Conservation (phyloP, 139 green algal genomes). For the Chlamydomonas schloesseri region DNA sequence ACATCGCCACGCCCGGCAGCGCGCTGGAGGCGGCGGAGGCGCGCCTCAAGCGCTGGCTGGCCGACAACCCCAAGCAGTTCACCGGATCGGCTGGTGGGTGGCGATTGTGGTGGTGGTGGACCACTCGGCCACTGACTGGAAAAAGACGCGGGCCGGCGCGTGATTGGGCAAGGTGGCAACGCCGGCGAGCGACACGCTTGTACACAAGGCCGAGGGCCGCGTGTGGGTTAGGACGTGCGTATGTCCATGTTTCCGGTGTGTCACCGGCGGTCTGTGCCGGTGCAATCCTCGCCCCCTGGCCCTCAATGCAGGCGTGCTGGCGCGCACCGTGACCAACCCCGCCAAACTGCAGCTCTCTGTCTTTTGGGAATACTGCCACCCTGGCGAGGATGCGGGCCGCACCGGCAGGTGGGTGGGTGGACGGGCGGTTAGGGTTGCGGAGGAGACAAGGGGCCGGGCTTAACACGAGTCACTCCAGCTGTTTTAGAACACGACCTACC, state of each 20-base stretch:
- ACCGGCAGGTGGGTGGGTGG: neutral
- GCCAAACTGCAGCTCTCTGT: constrained; percentile 34
- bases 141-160: too few species aligned
- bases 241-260: too few species aligned
- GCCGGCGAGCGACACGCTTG: too few species aligned
- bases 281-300: too few species aligned
- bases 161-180: too few species aligned
- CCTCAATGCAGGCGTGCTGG: neutral
- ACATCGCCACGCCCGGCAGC: constrained; percentile 46
- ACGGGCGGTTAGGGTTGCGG: neutral
- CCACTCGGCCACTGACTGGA: too few species aligned
- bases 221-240: too few species aligned
- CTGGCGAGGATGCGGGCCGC: constrained; percentile 31
- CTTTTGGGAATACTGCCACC: constrained; percentile 46
- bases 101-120: too few species aligned
- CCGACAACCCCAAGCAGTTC: constrained; percentile 42
- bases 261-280: too few species aligned
- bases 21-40: constrained; percentile 59
- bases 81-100: constrained; percentile 10
- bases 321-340: constrained; percentile 22
- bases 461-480: neutral
- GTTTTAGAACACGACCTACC: neutral
- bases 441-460: neutral
- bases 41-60: constrained; percentile 46
- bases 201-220: too few species aligned